Evolutionary conservation across 257 asterid genomes (phyloP), one percentile per base, ranked within the genome.

Genomic region (Leonotis leonurus): DNA sequence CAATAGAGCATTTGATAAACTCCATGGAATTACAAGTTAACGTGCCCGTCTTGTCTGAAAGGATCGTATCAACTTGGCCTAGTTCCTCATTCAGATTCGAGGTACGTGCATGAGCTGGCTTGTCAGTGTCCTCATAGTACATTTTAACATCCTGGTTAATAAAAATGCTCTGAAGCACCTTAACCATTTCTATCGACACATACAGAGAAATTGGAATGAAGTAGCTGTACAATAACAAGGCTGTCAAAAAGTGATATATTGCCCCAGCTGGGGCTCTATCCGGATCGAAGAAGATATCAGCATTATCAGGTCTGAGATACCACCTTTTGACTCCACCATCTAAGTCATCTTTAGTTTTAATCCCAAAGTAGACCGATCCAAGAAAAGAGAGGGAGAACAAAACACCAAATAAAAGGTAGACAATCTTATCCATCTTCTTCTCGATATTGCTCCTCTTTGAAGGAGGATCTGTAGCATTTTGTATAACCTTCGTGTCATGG

Each of bases 11-110:
- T 74, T 85, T 87, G 49, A 90, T 71, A 64, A 90, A 90, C 83
- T 90, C 97, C 97, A 90, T 90, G 5, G 89, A 90, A 64, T 90
- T 90, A 73, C 97, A 83, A 29, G 97, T 90, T 77, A 90, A 67
- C 2, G 97, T 90, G 29, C 97, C 97, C 0, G 97, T 90, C 70
- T 90, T 90, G 77, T 90, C 97, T n/a, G 96, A 87, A 59, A 90
- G 87, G 53, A 87, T 80, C 1, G 95, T 85, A 50, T 87, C 75
- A 46, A 90, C 96, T 75, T 90, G 97, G 43, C 96, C 97, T 56
- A 90, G 78, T 61, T 90, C 97, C 82, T 90, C 97, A 16, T 87
- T 90, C 73, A 90, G 77, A 83, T 90, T 90, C 13, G 97, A 90
- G 14, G 97, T 90, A 41, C 96, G 84, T n/a, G 96, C 96, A 50